These are phyloP conservation scores for Elaphomyces granulatus DNA, from an alignment of 495 filamentous ascomycete genomes.

Conservation along the genomic window DNA sequence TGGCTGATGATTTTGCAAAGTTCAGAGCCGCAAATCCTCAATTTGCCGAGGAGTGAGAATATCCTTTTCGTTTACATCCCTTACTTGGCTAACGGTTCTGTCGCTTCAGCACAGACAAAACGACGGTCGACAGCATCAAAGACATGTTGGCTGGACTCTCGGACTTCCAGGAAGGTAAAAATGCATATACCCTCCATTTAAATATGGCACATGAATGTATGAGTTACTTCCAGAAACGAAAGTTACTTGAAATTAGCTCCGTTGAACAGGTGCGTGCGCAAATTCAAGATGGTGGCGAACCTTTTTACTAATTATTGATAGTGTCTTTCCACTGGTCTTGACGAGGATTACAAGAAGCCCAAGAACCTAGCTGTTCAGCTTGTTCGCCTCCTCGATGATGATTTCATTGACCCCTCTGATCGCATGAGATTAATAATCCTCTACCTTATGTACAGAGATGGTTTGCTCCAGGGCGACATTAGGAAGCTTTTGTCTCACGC, in stretches of 20 bases:
- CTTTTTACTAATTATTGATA: conserved; percentile 21
- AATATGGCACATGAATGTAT: conserved; percentile 98
- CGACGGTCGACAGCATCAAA: conserved; percentile 79
- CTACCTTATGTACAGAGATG: conserved; percentile 77
- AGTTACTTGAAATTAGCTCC: conserved; percentile 73
- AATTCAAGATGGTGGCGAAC: background rate
- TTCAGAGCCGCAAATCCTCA: conserved; percentile 91
- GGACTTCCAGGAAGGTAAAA: conserved; percentile 88
- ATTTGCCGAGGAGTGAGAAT: conserved; percentile 54
- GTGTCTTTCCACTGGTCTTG: conserved; percentile 77
- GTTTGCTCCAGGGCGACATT: conserved; percentile 76
- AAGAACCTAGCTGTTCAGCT: conserved; percentile 78
- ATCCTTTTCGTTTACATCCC: background rate
- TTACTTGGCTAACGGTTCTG: background rate
- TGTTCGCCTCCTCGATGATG: conserved; percentile 75
- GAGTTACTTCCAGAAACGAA: conserved; percentile 72
- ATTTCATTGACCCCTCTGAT: conserved; percentile 49
- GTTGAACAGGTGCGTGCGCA: conserved; percentile 48
- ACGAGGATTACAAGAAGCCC: conserved; percentile 83
- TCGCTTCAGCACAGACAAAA: conserved; percentile 36
- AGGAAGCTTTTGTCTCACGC: conserved; percentile 75
- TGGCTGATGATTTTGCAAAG: conserved; percentile 82
- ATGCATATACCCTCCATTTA: conserved; percentile 86
- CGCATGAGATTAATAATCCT: conserved; percentile 71
- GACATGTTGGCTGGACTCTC: conserved; percentile 93